Conservation (phyloP, 2,329 filamentous ascomycete species). For the Fusarium devonianum region DNA sequence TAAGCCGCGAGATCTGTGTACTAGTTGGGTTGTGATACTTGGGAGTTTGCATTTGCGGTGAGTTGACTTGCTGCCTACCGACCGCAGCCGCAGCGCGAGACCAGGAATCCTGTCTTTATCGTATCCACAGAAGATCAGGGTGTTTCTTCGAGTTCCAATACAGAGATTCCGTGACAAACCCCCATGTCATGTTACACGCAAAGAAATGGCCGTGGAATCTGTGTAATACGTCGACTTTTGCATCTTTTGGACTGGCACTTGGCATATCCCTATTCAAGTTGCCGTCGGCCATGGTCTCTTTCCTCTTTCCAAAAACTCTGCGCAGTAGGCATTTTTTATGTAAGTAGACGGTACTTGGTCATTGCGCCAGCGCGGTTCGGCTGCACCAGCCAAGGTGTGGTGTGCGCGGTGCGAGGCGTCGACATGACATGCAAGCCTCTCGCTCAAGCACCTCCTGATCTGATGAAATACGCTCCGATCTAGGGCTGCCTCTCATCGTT, state of each 20-base stretch:
- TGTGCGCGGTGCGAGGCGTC: slow-evolving; percentile 30
- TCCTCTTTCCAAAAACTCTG: slow-evolving; percentile 22
- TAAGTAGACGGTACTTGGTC: slow-evolving; percentile 19
- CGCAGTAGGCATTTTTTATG: slow-evolving; percentile 9
- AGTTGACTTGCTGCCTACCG: slow-evolving; percentile 31
- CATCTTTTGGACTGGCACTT: background rate
- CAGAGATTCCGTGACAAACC: too few relatives aligned
- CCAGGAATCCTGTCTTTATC: slow-evolving; percentile 34
- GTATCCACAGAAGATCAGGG: slow-evolving; percentile 34
- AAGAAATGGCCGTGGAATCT: too few relatives aligned
- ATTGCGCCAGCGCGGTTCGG: slow-evolving; percentile 18
- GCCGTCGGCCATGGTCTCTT: slow-evolving; percentile 16
- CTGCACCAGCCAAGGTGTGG: slow-evolving; percentile 23
- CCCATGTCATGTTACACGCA: too few relatives aligned
- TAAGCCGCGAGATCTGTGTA: slow-evolving; percentile 38
- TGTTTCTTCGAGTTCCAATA: too few relatives aligned
- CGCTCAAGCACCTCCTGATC: slow-evolving; percentile 27
- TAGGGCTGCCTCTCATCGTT: slow-evolving; percentile 23
- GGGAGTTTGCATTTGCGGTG: slow-evolving; percentile 35
- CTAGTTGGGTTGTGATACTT: background rate
- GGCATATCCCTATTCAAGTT: slow-evolving; percentile 16
- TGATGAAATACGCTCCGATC: slow-evolving; percentile 27
- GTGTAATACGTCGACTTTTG: background rate
- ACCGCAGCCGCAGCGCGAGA: slow-evolving; percentile 21
- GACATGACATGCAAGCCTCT: slow-evolving; percentile 33